Conservation (phyloP, 345 rosid genomes). For the Eucalyptus brandiana region DNA sequence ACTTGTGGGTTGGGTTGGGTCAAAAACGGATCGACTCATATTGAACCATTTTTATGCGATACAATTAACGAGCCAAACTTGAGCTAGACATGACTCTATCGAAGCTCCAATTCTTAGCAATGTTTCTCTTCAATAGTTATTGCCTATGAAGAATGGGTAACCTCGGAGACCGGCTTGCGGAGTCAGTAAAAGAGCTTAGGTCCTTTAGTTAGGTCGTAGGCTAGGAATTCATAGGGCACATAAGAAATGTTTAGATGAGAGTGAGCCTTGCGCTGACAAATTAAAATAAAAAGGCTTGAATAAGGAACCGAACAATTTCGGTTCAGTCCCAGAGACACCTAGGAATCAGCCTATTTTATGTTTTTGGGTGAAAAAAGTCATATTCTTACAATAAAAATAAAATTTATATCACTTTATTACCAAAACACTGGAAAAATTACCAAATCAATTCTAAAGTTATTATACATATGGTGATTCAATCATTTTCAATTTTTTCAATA, state of each 20-base stretch:
- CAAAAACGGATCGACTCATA: accelerated
- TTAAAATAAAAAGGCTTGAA: neutral
- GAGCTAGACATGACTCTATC: no score
- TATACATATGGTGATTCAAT: no score
- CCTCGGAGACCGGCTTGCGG: neutral
- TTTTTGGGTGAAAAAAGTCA: no score
- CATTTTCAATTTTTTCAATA: no score
- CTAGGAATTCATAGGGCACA: neutral
- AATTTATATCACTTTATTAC: no score
- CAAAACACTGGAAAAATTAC: no score
- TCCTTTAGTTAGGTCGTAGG: neutral
- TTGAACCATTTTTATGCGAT: no score
- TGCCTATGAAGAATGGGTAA: neutral
- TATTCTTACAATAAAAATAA: neutral
- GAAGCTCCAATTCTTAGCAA: neutral
- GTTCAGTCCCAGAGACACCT: neutral
- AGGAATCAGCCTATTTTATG: neutral
- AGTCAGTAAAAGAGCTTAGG: neutral
- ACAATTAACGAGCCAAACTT: neutral
- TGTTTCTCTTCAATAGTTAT: no score
- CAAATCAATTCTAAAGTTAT: no score
- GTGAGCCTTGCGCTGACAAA: neutral
- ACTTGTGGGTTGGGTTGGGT: neutral
- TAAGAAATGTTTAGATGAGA: neutral
- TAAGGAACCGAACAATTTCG: no score